phyloP scores from a whole-genome alignment of 1,284 basidiomycete genomes.

The Puccinia horiana region DNA sequence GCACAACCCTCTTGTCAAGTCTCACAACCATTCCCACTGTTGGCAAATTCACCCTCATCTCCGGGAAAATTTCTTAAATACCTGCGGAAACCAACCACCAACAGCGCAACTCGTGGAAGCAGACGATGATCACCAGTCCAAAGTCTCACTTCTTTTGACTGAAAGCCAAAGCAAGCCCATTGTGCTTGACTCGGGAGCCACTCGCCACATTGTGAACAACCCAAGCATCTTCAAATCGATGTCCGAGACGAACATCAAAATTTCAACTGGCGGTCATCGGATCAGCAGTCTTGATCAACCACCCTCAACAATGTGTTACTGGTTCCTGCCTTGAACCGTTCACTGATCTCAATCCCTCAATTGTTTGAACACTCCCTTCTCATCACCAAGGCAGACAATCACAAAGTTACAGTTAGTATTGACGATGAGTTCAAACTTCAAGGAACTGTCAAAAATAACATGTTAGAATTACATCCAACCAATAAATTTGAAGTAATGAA shows the following conservation, averaged over 20 bases:
- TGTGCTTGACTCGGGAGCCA: neutral
- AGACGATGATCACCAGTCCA: too few species aligned
- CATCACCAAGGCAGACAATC: neutral
- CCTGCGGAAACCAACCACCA: too few species aligned
- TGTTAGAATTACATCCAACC: neutral
- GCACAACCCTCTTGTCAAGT: too few species aligned
- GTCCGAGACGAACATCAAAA: neutral
- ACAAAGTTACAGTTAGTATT: neutral
- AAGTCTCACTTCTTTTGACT: neutral
- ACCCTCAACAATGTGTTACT: neutral
- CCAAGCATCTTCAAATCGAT: neutral
- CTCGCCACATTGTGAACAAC: conserved; percentile 17
- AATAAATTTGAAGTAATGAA: neutral
- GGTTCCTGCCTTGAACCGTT: neutral
- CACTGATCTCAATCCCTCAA: neutral
- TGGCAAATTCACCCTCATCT: too few species aligned
- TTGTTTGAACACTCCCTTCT: neutral
- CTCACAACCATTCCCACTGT: too few species aligned
- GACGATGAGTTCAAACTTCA: neutral
- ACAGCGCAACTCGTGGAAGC: too few species aligned
- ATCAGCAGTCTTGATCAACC: neutral
- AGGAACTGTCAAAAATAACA: neutral
- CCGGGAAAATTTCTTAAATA: too few species aligned
- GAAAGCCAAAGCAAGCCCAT: neutral
- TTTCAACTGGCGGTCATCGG: neutral